Percentiles rank a stretch among this genome's conserved stretches.
These are phyloP conservation scores for Diaporthe sp. DNA, from an alignment of 2,329 filamentous ascomycete genomes.

Conservation along the genomic window DNA sequence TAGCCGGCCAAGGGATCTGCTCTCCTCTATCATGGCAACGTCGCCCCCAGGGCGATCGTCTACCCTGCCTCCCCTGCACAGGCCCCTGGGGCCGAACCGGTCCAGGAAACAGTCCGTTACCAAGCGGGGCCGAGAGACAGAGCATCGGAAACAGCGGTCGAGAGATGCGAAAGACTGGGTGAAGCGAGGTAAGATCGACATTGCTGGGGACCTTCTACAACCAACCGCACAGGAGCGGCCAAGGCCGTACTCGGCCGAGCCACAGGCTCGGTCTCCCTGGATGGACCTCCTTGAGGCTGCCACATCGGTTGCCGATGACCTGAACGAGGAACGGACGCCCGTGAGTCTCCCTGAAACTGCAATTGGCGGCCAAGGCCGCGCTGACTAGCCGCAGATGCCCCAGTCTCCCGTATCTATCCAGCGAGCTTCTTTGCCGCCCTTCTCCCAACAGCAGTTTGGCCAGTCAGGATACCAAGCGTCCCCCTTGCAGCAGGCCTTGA, in stretches of 20 bases:
- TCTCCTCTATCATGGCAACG: constrained; percentile 83
- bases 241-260: constrained; percentile 89
- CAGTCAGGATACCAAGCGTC: constrained; percentile 84
- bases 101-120: constrained; percentile 89
- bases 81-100: constrained; percentile 75
- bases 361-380: constrained; percentile 46
- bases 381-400: constrained; percentile 61
- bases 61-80: constrained; percentile 85
- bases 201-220: constrained; percentile 66
- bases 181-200: constrained; percentile 66
- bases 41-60: constrained; percentile 90
- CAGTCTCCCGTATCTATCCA: constrained; percentile 74
- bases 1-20: constrained; percentile 75
- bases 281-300: constrained; percentile 95
- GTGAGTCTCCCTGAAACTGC: constrained; percentile 61
- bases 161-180: constrained; percentile 74
- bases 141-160: constrained; percentile 85
- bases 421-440: constrained; percentile 70
- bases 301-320: constrained; percentile 83
- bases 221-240: constrained; percentile 72
- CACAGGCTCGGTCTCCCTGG: constrained; percentile 85
- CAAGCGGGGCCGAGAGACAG: constrained; percentile 78
- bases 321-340: constrained; percentile 90
- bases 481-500: constrained; percentile 89
- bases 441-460: constrained; percentile 58